A percentile compares a stretch with the other conserved stretches of the same genome.
Evolutionary conservation across 2,329 filamentous ascomycete species (phyloP).

Genomic region (Coniella lustricola): DNA sequence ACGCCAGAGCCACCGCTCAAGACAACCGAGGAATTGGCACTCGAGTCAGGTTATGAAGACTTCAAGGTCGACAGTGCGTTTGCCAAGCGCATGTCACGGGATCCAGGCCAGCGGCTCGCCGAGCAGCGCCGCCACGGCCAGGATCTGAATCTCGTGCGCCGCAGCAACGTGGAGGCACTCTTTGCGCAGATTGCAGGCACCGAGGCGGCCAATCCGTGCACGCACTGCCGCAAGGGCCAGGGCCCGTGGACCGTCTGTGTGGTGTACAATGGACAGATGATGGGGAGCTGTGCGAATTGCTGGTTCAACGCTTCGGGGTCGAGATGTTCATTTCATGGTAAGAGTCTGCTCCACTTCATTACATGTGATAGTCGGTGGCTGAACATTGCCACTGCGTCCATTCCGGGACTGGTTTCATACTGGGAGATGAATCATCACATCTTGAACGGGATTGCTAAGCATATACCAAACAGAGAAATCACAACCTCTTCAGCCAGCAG

Average conservation of each 20-base stretch:
- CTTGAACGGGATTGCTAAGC: not conserved
- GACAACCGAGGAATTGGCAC: constrained; percentile 42
- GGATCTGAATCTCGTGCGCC: constrained; percentile 46
- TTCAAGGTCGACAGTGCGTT: constrained; percentile 47
- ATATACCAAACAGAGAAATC: constrained; percentile 9
- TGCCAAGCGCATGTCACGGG: constrained; percentile 45
- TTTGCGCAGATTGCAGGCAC: constrained; percentile 51
- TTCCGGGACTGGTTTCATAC: too few species aligned
- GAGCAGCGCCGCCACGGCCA: constrained; percentile 48
- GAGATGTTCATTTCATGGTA: constrained; percentile 54
- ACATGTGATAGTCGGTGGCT: too few species aligned
- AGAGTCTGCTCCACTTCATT: constrained; percentile 17
- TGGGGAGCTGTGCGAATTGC: constrained; percentile 55
- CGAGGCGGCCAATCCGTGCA: constrained; percentile 42
- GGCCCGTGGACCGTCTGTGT: constrained; percentile 53
- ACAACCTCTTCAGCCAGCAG: constrained; percentile 6
- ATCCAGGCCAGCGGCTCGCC: constrained; percentile 42
- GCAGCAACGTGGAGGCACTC: constrained; percentile 54
- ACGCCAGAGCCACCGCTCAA: constrained; percentile 3
- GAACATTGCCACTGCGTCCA: too few species aligned
- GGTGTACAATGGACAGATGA: constrained; percentile 54
- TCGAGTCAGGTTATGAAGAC: constrained; percentile 37
- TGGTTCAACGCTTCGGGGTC: constrained; percentile 57
- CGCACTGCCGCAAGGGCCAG: constrained; percentile 54
- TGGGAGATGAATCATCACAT: too few species aligned